Evolutionary conservation across 2,329 filamentous ascomycete genomes (phyloP).

Genomic region (Calonectria fujianensis): DNA sequence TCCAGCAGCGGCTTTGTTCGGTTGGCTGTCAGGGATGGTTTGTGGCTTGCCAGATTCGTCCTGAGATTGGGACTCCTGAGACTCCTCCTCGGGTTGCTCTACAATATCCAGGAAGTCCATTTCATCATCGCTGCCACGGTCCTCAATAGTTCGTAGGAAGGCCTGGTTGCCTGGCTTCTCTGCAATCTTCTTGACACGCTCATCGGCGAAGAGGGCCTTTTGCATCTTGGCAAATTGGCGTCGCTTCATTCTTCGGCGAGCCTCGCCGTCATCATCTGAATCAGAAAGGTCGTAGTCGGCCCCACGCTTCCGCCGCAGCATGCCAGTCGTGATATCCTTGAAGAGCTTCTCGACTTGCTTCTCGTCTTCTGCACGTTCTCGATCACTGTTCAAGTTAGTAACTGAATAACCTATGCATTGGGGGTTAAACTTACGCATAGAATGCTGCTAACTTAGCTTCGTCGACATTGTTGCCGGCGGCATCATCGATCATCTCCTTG

Average conservation of each 20-base stretch:
- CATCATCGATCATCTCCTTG: constrained; percentile 93
- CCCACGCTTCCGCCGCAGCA: constrained; percentile 88
- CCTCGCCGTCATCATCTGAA: constrained; percentile 90
- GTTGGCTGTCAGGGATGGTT: constrained; percentile 72
- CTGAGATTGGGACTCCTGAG: constrained; percentile 61
- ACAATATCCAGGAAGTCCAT: constrained; percentile 81
- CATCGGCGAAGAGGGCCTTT: constrained; percentile 89
- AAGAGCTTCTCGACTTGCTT: constrained; percentile 93
- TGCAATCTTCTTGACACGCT: constrained; percentile 92
- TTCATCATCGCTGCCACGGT: constrained; percentile 84
- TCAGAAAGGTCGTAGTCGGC: constrained; percentile 91
- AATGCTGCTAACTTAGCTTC: constrained; percentile 89
- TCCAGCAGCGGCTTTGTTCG: constrained; percentile 60
- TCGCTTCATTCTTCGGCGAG: constrained; percentile 86
- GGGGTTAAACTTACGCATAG: constrained; percentile 82
- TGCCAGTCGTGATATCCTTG: constrained; percentile 93
- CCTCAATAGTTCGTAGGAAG: constrained; percentile 93
- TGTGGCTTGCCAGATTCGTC: constrained; percentile 56
- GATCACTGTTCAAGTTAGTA: constrained; percentile 73
- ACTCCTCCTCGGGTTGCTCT: constrained; percentile 56
- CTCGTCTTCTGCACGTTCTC: constrained; percentile 87
- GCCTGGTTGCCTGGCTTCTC: constrained; percentile 92
- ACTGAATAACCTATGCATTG: not conserved
- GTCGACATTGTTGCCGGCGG: constrained; percentile 84
- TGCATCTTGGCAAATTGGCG: constrained; percentile 94